Conservation (phyloP, 2,329 filamentous ascomycete species). For the Colletotrichum filicis region DNA sequence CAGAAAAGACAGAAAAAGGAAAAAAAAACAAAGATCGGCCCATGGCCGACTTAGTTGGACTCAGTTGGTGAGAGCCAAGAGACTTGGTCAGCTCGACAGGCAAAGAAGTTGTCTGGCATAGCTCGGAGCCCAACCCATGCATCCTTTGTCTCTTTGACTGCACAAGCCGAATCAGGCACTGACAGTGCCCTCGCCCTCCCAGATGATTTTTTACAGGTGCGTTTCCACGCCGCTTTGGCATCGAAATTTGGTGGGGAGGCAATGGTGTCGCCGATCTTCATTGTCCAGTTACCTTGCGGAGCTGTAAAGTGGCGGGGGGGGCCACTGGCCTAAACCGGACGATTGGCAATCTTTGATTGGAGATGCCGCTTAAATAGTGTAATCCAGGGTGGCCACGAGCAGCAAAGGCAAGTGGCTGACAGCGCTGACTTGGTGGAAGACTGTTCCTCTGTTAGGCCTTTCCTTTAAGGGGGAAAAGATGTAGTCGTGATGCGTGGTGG, state of each 20-base stretch:
- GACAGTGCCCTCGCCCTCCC: constrained; percentile 1
- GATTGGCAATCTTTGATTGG: constrained; percentile 32
- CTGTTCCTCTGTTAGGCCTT: neutral
- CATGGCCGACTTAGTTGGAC: neutral
- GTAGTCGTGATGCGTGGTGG: constrained; percentile 12
- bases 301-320: neutral
- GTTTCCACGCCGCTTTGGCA: constrained; percentile 28
- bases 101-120: neutral
- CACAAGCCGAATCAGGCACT: constrained; percentile 10
- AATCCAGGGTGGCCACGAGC: constrained; percentile 20
- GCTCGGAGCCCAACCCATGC: constrained; percentile 9
- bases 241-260: constrained; percentile 18
- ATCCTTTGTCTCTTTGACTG: constrained; percentile 28
- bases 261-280: constrained; percentile 33
- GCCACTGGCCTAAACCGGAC: constrained; percentile 32
- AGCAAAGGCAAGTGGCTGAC: constrained; percentile 7
- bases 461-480: too few species aligned
- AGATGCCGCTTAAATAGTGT: constrained; percentile 23
- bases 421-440: neutral
- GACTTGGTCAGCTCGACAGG: constrained; percentile 16
- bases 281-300: constrained; percentile 9
- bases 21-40: neutral
- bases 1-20: neutral
- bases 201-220: constrained; percentile 3
- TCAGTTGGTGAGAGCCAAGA: neutral